These are phyloP conservation scores for Nepenthes mirabilis DNA, from an alignment of 148 eudicot species.

Conservation along the genomic window DNA sequence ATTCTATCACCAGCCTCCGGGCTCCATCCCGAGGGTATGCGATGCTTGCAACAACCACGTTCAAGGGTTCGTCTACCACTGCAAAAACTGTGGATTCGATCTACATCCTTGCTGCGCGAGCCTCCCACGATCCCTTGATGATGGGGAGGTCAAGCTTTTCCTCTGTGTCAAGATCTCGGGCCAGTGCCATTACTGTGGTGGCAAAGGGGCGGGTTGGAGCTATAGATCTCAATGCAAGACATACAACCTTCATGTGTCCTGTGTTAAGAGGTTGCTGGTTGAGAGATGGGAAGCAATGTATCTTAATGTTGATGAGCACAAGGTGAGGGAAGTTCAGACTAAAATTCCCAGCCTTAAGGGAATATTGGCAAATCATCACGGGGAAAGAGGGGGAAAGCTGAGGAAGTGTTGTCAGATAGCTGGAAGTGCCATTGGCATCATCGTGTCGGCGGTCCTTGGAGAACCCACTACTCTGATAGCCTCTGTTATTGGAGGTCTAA, in stretches of 20 bases:
- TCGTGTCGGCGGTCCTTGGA: constrained; percentile 26
- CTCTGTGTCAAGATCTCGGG: constrained; percentile 20
- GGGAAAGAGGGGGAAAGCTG: constrained; percentile 5
- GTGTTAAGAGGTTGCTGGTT: constrained; percentile 17
- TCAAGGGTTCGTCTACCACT: constrained; percentile 32
- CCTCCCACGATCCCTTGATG: constrained; percentile 15
- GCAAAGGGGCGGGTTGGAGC: constrained; percentile 26
- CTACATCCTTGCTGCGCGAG: constrained; percentile 27
- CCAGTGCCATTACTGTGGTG: constrained; percentile 23
- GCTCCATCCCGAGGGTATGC: constrained; percentile 15
- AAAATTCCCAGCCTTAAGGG: constrained; percentile 21
- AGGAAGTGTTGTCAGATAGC: constrained; percentile 24
- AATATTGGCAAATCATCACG: constrained; percentile 5
- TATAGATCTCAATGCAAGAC: constrained; percentile 22
- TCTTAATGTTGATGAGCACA: constrained; percentile 11
- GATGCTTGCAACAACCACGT: constrained; percentile 18
- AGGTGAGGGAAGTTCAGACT: constrained; percentile 15
- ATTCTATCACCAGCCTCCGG: constrained; percentile 14
- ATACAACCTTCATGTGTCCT: constrained; percentile 24
- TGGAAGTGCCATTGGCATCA: constrained; percentile 14
- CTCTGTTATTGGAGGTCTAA: constrained; percentile 16
- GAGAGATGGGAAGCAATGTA: constrained; percentile 25
- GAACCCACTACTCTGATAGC: constrained; percentile 29
- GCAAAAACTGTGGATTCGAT: constrained; percentile 22
- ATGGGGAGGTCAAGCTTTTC: constrained; percentile 20